Base-by-base conservation (phyloP, 148 eudicot species). In the Bassia scoparia region DNA sequence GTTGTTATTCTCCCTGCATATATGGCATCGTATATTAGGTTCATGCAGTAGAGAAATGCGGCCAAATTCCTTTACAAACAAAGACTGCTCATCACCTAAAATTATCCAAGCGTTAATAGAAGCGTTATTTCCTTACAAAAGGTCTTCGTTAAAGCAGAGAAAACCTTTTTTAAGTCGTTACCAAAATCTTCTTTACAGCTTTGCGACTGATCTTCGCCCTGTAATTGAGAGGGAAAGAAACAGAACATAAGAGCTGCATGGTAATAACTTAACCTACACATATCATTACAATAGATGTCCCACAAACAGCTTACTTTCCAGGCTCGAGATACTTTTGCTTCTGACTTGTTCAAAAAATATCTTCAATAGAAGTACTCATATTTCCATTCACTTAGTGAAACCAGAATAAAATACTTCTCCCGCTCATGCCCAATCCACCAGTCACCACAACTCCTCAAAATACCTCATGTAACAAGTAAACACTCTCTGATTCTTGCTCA, bases 401-500 rank as follows among this genome's bases (percentile, higher is more conserved):
- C 97, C 99, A 43, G 89, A 83, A 55, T n/a, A n/a, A 96, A 77
- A 71, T 96, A 96, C 83, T 90, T 93, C 71, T 92, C 99, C 21
- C 87, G 92, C 73, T 87, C 94, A 70, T 96, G n/a, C 99, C 99
- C 97, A 96, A 35, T 90, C 99, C 99, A 76, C 84, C 85, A 67
- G 84, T 86, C 70, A 90, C 97, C 83, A n/a, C n/a, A 90, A 77
- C 56, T 96, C 96, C 77, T 96, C 99, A 55, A 96, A 96, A 83
- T 96, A 71, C 71, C 88, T 84, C 91, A 89, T 85, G 75, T 92
- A 92, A 77, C n/a, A 96, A 96, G 89, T 68, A 92, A 77, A 90
- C n/a, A n/a, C n/a, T 90, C 38, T 95, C 97, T 0, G 99, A 96
- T 75, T 96, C 97, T 83, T 90, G 94, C 87, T 96, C 88, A 96